Evolutionary conservation across 306 rosid species (phyloP), one percentile per base, ranked within the genome.

Genomic region (Vicia sativa): DNA sequence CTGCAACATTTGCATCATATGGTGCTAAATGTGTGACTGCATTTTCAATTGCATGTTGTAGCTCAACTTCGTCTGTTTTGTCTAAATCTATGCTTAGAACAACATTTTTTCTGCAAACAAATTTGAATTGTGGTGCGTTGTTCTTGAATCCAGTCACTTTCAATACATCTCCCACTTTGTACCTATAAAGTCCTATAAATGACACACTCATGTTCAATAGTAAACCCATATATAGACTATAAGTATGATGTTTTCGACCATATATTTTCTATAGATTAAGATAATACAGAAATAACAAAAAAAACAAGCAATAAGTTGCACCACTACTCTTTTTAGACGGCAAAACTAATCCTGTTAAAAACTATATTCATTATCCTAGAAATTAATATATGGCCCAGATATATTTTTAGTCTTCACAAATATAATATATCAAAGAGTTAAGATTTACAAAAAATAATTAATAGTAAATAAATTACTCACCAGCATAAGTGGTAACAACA

Each of bases 1-100:
- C 98, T 0, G 81, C 60, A 68, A 93, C 76, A 4, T 62, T 45
- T 2, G 91, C 91, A 34, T 83, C 96, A 49, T 83, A 90, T 0
- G 89, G 91, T 6, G 66, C 71, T 72, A 93, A 75, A 67, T 87
- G 88, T 56, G 61, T 75, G 62, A 71, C 68, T 0, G 95, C 97
- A 39, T 83, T 85, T 43, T 80, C 81, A 37, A 93, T 80, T 14
- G 97, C 97, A 21, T 82, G 77, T 57, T 90, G 98, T 6, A 93
- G 85, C 79, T 93, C 98, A 3, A 83, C 93, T 39, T 93, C 98
- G 4, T 88, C 93, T 5, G 98, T 93, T 70, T 93, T 93, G 76
- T 93, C 98, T 0, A 90, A 63, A 60, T 93, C 98, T 60, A 93
- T 86, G 87, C 98, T 90, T 43, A 93, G 28, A 1, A 78, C 88